Conservation (phyloP, 768 basidiomycete genomes). For the Auriscalpium orientale region DNA sequence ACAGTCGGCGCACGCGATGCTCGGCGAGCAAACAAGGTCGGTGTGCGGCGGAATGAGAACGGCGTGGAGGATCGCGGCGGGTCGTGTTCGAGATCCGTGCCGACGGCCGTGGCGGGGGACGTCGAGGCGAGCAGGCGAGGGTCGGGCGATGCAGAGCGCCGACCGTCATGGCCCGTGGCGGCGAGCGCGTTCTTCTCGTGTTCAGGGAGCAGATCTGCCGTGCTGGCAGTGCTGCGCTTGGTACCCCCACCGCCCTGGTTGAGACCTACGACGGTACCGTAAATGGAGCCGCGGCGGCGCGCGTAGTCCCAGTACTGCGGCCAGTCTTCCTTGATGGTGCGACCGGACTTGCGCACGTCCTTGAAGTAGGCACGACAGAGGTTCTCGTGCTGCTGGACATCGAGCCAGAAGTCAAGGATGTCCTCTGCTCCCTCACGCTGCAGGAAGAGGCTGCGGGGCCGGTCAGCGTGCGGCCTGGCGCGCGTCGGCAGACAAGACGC, state of each 20-base stretch:
- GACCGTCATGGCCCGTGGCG: conserved; percentile 46
- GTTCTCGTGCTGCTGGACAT: conserved; percentile 99
- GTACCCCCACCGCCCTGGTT: conserved; percentile 44
- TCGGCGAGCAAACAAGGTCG: conserved; percentile 69
- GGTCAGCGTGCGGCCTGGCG: not conserved
- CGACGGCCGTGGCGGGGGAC: conserved; percentile 41
- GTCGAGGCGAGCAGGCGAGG: conserved; percentile 38
- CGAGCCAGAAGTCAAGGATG: conserved; percentile 96
- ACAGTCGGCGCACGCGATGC: conserved; percentile 88
- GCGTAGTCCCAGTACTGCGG: conserved; percentile 98
- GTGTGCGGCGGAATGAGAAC: conserved; percentile 70
- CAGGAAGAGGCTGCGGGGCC: conserved; percentile 67
- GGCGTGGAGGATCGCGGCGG: conserved; percentile 68
- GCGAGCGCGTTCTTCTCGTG: conserved; percentile 64
- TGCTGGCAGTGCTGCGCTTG: conserved; percentile 79
- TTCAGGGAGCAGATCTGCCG: conserved; percentile 56
- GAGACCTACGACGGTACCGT: conserved; percentile 81
- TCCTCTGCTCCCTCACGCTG: conserved; percentile 96
- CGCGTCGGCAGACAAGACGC: conserved; percentile 28
- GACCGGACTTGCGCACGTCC: conserved; percentile 92
- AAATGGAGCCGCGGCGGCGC: conserved; percentile 84
- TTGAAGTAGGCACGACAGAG: conserved; percentile 98
- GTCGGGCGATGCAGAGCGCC: conserved; percentile 38
- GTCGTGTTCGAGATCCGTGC: conserved; percentile 31
- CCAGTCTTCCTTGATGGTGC: conserved; percentile 94